Base-by-base conservation (phyloP, 306 rosid species). In the Hylodesmum podocarpum region DNA sequence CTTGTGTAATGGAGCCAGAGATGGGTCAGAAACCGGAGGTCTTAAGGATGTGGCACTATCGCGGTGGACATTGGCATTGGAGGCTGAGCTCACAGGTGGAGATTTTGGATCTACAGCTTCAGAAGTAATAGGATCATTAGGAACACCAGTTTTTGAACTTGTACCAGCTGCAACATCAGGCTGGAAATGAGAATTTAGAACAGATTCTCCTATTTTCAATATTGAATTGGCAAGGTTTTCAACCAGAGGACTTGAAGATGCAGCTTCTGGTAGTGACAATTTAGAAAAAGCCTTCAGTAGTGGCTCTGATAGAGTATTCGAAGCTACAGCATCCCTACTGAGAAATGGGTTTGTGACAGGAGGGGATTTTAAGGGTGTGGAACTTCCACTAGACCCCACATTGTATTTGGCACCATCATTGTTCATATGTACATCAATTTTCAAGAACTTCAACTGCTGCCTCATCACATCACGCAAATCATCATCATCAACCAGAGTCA, bases 391-490 rank as follows among this genome's bases (percentile, higher is more conserved):
- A 63, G 96, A 82, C 49, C 78, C 66, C 70, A 79, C 69, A 87
- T 29, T 47, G 8, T 88, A 73, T 72, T 80, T 69, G 55, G 54
- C 81, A 67, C 43, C 80, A 16, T 67, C 87, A 68, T 65, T 70
- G 15, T 49, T 74, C 82, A 79, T 37, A 15, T 83, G 87, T 7
- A 96, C 92, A 64, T 86, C 79, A 67, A 96, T 93, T 78, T 81
- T 91, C 91, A 93, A 77, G 83, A 89, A 91, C 49, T 84, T 91
- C 53, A 96, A 76, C 22, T 63, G 34, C 83, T 96, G 99, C 78
- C 76, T 84, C 97, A 84, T 79, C 76, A 84, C 85, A 65, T 96
- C 99, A 67, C 25, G 80, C 66, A 96, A 84, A 86, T 96, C 99
- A 72, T 86, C 91, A 36, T 91, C 97, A 62, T 91, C 93, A 62